Evolutionary conservation across 2,329 filamentous ascomycete species (phyloP), one percentile per base, ranked within the genome.

Genomic region (Corynespora cassiicola): DNA sequence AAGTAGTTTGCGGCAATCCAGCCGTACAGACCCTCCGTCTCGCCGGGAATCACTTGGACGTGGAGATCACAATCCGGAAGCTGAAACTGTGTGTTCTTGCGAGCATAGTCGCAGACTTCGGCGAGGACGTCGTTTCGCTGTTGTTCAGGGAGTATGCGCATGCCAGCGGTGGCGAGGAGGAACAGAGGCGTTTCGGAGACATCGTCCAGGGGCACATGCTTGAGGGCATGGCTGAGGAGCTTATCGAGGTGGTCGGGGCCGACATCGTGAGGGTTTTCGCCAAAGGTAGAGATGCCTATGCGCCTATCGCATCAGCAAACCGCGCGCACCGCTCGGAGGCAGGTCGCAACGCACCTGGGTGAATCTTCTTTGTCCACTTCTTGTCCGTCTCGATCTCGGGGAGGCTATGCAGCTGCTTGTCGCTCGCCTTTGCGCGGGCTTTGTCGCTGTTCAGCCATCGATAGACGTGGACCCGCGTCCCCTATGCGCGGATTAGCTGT

Each of bases 1-100:
- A 99, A 73, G 61, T 99, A 99, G 63, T 99, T 99, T 36, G 92
- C 88, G 6, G 95, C 92, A 55, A 99, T 87, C 94, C 94, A 99
- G 24, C 94, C 94, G 58, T 97, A 99, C 19, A 99, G 70, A 3
- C 91, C 94, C 68, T 99, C 94, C 0, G 94, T 97, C 68, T 96
- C 91, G 27, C 94, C 94, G 0, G 90, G 84, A 47, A 99, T 99
- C 20, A 97, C 90, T 66, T 96, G 91, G 11, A 99, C 86, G 61
- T 97, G 90, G 24, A 89, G 71, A 43, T 80, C 81, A 74, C 94
- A 99, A 65, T 97, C 89, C n/a, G 91, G 90, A 1, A 99, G 76
- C 35, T 86, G 80, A 58, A 99, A 97, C 4, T 83, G 74, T 1
- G 91, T 92, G 40, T 87, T 85, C 31, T 80, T 74, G 38, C 81